Conservation (phyloP, 148 eudicot species). For the Dianthus caryophyllus region DNA sequence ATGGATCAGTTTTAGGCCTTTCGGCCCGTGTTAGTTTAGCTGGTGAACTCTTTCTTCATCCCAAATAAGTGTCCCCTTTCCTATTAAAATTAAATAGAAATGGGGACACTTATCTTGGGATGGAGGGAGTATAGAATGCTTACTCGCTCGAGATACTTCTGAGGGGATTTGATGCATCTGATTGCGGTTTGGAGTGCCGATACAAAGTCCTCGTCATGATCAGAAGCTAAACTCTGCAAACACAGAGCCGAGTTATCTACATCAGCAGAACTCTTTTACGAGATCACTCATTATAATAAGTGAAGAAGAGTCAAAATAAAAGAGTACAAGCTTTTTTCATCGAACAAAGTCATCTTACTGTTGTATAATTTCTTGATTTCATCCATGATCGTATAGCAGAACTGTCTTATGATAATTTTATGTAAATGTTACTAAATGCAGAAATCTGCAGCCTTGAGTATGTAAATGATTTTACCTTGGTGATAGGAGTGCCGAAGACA, state of each 20-base stretch:
- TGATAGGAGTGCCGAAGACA: conserved; percentile 51
- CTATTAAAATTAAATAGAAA: too few relatives aligned
- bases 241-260: neutral
- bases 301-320: neutral
- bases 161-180: conserved; percentile 56
- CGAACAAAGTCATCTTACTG: neutral
- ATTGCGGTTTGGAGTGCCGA: conserved; percentile 46
- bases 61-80: too few relatives aligned
- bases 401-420: neutral
- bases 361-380: neutral
- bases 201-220: conserved; percentile 37
- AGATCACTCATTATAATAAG: neutral
- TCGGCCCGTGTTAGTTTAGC: too few relatives aligned
- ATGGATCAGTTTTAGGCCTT: neutral
- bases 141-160: conserved; percentile 70
- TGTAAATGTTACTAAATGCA: too few relatives aligned
- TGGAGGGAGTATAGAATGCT: neutral
- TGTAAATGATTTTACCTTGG: conserved; percentile 46
- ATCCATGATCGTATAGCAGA: neutral
- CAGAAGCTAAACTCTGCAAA: conserved; percentile 28
- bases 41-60: too few relatives aligned
- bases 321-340: neutral
- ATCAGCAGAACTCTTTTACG: neutral
- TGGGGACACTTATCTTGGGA: neutral
- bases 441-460: neutral